Percentiles rank a stretch among this genome's conserved stretches.
These are phyloP conservation scores for Vitrella brassicaformis DNA, from an alignment of 73 alveolate species.

Conservation along the genomic window DNA sequence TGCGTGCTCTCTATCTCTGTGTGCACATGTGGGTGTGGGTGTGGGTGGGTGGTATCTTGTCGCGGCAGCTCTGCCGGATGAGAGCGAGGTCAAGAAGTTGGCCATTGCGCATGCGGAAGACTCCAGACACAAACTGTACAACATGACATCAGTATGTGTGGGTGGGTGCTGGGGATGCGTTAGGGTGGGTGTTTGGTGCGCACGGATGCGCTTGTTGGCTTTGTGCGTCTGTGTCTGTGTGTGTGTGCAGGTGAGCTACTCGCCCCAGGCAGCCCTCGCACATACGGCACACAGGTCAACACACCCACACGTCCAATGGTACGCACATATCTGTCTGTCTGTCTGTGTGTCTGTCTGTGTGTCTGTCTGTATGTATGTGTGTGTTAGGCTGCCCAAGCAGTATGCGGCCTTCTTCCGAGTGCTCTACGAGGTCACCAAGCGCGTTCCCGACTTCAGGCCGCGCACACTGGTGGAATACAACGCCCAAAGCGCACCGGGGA, in stretches of 20 bases:
- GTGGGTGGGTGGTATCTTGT: too few species aligned
- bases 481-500: too few species aligned
- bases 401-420: neutral
- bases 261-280: constrained; percentile 22
- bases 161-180: too few species aligned
- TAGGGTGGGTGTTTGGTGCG: too few species aligned
- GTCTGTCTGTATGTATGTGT: too few species aligned
- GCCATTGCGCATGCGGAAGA: constrained; percentile 26
- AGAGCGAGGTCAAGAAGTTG: constrained; percentile 4
- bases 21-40: too few species aligned
- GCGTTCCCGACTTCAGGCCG: neutral
- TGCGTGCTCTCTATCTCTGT: too few species aligned
- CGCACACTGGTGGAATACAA: neutral
- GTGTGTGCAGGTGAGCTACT: too few species aligned
- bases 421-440: neutral
- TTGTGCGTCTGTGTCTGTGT: too few species aligned
- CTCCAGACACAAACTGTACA: constrained; percentile 10
- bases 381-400: neutral
- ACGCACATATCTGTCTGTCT: neutral
- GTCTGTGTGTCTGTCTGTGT: neutral
- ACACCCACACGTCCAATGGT: too few species aligned
- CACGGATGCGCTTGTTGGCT: too few species aligned
- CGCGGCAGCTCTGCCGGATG: constrained; percentile 6
- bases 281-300: constrained; percentile 2
- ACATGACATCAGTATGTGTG: too few species aligned